Conservation (phyloP, 352 stramenopile species). For the Phytophthora parvispora region DNA sequence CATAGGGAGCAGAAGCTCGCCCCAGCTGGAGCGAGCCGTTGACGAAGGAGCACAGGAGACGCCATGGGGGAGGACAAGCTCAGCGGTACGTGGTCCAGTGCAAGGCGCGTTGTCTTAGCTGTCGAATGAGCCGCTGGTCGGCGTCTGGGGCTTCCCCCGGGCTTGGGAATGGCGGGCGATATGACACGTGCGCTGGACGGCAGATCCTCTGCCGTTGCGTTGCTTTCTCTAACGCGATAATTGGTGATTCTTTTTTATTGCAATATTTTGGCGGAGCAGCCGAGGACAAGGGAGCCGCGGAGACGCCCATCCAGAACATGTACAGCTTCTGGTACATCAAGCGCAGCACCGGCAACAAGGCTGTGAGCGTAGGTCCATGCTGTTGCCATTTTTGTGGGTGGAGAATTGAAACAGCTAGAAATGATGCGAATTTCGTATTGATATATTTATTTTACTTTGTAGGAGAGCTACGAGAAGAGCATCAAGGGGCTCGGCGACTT, state of each 20-base stretch:
- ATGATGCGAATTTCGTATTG: constrained; percentile 8
- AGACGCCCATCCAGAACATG: constrained; percentile 89
- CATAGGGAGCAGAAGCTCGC: constrained; percentile 1
- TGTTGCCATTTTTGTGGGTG: not conserved
- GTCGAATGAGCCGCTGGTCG: not conserved
- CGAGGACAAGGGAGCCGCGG: constrained; percentile 38
- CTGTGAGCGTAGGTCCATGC: constrained; percentile 55
- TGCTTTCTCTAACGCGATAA: constrained; percentile 4
- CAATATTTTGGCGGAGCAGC: constrained; percentile 21
- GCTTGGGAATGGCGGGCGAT: not conserved
- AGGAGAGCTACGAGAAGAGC: constrained; percentile 95
- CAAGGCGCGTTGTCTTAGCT: not conserved
- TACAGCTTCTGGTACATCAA: constrained; percentile 94
- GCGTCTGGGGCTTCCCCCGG: not conserved
- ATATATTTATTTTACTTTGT: constrained; percentile 2
- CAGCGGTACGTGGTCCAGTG: constrained; percentile 17
- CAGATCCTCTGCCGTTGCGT: not conserved
- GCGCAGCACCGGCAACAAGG: constrained; percentile 84
- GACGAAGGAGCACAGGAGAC: not conserved
- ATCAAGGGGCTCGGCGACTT: constrained; percentile 95
- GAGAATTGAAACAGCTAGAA: not conserved
- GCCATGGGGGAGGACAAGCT: constrained; percentile 65
- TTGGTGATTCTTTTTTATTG: constrained; percentile 17
- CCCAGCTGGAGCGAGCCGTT: constrained; percentile 2
- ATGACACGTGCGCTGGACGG: constrained; percentile 9